These are phyloP conservation scores for Microthyrium microscopicum DNA, from an alignment of 2,329 filamentous ascomycete genomes.

Conservation along the genomic window DNA sequence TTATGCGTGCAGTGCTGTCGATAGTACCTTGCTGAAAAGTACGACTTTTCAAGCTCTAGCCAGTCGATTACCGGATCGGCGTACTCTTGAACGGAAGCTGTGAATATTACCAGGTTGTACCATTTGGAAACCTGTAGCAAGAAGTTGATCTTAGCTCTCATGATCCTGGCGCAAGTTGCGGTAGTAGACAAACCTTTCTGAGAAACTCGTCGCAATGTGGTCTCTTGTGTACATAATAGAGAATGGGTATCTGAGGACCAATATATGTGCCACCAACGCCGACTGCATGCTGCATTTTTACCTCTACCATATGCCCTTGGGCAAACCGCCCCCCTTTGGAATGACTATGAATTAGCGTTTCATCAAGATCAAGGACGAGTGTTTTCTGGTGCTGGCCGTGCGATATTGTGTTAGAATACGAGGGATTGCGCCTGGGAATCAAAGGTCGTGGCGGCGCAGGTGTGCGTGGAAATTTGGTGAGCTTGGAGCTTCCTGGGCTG, in stretches of 20 bases:
- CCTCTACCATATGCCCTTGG: conserved; percentile 96
- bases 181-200: conserved; percentile 43
- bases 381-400: conserved; percentile 52
- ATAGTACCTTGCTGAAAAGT: conserved; percentile 86
- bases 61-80: conserved; percentile 98
- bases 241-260: conserved; percentile 81
- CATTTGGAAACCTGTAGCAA: conserved; percentile 79
- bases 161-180: neutral
- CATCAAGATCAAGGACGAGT: conserved; percentile 84
- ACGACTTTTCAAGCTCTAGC: conserved; percentile 92
- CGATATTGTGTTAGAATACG: conserved; percentile 44
- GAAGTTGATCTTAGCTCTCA: neutral
- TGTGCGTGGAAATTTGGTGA: conserved; percentile 81
- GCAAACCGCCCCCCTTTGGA: conserved; percentile 92
- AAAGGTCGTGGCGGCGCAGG: conserved; percentile 79
- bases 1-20: conserved; percentile 92
- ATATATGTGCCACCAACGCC: conserved; percentile 50
- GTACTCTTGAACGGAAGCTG: conserved; percentile 94
- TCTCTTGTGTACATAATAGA: conserved; percentile 98
- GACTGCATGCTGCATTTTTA: conserved; percentile 62
- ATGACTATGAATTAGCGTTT: conserved; percentile 95
- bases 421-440: conserved; percentile 76
- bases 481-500: conserved; percentile 49
- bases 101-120: conserved; percentile 96
- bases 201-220: conserved; percentile 95